A percentile compares a stretch with the other conserved stretches of the same genome.
These are phyloP conservation scores for Corrigiola litoralis DNA, from an alignment of 179 eudicot genomes.

Conservation along the genomic window DNA sequence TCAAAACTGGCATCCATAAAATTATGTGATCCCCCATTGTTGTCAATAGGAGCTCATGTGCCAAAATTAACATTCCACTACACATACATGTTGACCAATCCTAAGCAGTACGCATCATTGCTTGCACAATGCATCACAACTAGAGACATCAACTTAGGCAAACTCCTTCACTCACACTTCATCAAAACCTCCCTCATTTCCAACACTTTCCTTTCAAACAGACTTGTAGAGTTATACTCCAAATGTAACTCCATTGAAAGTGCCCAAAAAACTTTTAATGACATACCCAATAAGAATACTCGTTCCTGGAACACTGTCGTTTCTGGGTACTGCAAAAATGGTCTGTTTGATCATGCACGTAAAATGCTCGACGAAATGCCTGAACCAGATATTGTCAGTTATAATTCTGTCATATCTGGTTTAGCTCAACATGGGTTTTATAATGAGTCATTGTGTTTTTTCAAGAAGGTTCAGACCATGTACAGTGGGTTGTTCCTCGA, in stretches of 20 bases:
- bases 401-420: slow-evolving; percentile 55
- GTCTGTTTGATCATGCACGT: slow-evolving; percentile 36
- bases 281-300: slow-evolving; percentile 44
- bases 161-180: slow-evolving; percentile 47
- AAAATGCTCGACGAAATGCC: slow-evolving; percentile 65
- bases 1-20: no score
- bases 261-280: slow-evolving; percentile 61
- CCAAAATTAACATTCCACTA: no score
- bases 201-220: slow-evolving; percentile 49
- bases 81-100: slow-evolving; percentile 20
- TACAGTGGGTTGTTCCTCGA: slow-evolving; percentile 37
- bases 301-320: slow-evolving; percentile 67
- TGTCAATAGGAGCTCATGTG: no score
- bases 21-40: no score
- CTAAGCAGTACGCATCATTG: slow-evolving; percentile 30
- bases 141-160: slow-evolving; percentile 40
- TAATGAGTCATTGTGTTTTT: slow-evolving; percentile 33
- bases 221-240: slow-evolving; percentile 52
- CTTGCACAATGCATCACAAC: slow-evolving; percentile 44
- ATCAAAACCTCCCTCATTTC: slow-evolving; percentile 46
- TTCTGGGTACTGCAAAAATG: slow-evolving; percentile 40
- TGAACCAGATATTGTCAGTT: slow-evolving; percentile 54
- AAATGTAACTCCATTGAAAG: slow-evolving; percentile 41
- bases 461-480: slow-evolving; percentile 40
- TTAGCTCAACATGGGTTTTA: slow-evolving; percentile 44